Base-by-base conservation (phyloP, 352 stramenopile genomes). In the Plasmopara viticola region DNA sequence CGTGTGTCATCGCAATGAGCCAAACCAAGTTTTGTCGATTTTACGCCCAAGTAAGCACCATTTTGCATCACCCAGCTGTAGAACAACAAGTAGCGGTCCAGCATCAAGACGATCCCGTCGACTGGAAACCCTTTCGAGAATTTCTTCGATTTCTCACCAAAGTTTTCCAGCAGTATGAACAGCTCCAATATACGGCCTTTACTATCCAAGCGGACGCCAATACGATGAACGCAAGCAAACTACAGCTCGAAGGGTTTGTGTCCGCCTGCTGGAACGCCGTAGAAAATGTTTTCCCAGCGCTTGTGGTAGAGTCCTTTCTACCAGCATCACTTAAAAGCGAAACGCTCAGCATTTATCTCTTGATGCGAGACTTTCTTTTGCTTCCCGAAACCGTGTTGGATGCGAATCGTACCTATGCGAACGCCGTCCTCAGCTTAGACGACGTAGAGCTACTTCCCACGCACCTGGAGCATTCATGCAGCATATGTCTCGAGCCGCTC, bases 1-100 rank as follows among this genome's bases (percentile, higher is more conserved):
- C 56, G 14, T 84, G 74, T 72, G 67, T 82, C 46, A 77, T 82
- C 28, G 70, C 73, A 35, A 79, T 86, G 66, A 84, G 70, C 45
- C 72, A 80, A 44, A 61, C 66, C 48, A 86, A 86, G 53, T 72
- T 82, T 52, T 56, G 56, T 58, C 53, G 48, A 5, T 86, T 84
- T 58, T 75, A 69, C 53, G 35, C 56, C 6, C 70, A 82, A 52
- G 60, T 71, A 14, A 53, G 59, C 31, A 58, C 51, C 20, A 74
- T 86, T 31, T 31, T 86, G 48, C 53, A 71, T 44, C 60, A 77
- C 48, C 56, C 62, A 33, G 50, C 34, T 4, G 66, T 78, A 9
- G 38, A 15, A 5, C 48, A 71, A 49, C 57, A 35, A 6, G 13
- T 10, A 31, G 31, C 47, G 30, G 53, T 42, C 15, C 58, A 60